Evolutionary conservation across 768 basidiomycete genomes (phyloP).

Genomic region (Mycena vitilis): DNA sequence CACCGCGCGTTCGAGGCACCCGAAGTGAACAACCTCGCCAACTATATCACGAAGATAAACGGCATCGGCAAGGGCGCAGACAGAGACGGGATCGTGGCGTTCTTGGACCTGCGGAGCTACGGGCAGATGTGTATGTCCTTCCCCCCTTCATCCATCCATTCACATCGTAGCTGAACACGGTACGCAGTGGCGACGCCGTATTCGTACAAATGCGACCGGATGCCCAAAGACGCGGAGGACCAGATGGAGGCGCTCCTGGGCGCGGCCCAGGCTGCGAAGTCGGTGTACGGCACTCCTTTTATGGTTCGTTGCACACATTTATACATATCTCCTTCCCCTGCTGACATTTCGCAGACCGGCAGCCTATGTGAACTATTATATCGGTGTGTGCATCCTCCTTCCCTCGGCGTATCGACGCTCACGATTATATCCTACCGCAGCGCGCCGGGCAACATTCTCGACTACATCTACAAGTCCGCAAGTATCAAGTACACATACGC

Average conservation of each 20-base stretch:
- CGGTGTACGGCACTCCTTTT: slow-evolving; percentile 67
- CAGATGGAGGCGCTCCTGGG: slow-evolving; percentile 79
- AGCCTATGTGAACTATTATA: slow-evolving; percentile 60
- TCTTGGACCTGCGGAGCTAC: slow-evolving; percentile 83
- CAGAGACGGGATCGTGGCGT: slow-evolving; percentile 57
- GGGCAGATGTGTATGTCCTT: slow-evolving; percentile 79
- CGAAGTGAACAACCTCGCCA: slow-evolving; percentile 81
- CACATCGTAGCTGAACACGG: not conserved
- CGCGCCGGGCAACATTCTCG: slow-evolving; percentile 74
- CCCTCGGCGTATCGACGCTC: not conserved
- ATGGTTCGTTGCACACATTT: slow-evolving; percentile 42
- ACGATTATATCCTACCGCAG: slow-evolving; percentile 35
- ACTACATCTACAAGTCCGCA: slow-evolving; percentile 70
- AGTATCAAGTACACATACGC: slow-evolving; percentile 74
- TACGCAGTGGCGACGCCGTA: slow-evolving; percentile 81
- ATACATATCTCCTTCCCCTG: too few species aligned
- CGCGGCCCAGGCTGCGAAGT: slow-evolving; percentile 66
- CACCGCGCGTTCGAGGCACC: slow-evolving; percentile 78
- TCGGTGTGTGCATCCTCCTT: slow-evolving; percentile 38
- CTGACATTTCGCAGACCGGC: slow-evolving; percentile 49
- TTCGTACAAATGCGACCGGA: slow-evolving; percentile 55
- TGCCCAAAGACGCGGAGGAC: slow-evolving; percentile 80
- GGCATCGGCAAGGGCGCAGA: slow-evolving; percentile 31
- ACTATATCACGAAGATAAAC: slow-evolving; percentile 64
- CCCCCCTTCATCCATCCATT: not conserved